Base-by-base conservation (phyloP, 2,329 filamentous ascomycete genomes). In the Ophiostoma populinum region DNA sequence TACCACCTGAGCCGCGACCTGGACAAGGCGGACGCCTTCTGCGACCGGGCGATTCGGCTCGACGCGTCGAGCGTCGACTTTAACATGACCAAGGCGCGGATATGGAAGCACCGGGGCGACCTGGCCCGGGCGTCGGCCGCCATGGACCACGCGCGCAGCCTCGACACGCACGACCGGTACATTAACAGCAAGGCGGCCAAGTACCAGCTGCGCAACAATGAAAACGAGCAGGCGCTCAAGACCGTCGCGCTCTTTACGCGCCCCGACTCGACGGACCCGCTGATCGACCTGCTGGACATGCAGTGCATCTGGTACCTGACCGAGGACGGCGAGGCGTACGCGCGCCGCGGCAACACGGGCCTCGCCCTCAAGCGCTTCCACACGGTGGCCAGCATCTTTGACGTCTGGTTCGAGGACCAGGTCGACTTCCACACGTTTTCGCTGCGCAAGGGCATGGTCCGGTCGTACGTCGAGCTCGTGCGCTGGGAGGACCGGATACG, bases 381-480 rank as follows among this genome's bases (percentile, higher is more conserved):
- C 44, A 67, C 81, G 16, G 71, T 98, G 38, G 77, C 78, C 53
- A 83, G 81, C 56, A 92, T 98, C 45, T 98, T 98, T 49, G 87
- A 95, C 45, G 75, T 83, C 15, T 98, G 90, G 90, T 80, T 92
- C 51, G 92, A 98, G 53, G 90, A 98, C 48, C 90, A 98, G 51
- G 94, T 95, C 49, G 90, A 98, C 54, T 98, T 98, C 63, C 92
- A 98, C 63, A 83, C 75, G 53, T 98, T 98, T 57, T 94, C 85
- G 15, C 63, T 98, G n/a, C 69, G 90, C 15, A 98, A 95, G 56
- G 92, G 92, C 11, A 87, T 93, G 63, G 82, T 95, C 41, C 69
- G 87, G 38, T 81, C 90, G 2, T 98, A 98, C 51, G 64, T 98
- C 26, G 86, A 94, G 47, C 93, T 98, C 83, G 67, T 98, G 31